phyloP scores from a whole-genome alignment of 2,329 filamentous ascomycete genomes.

The Bipolaris gigantea region DNA sequence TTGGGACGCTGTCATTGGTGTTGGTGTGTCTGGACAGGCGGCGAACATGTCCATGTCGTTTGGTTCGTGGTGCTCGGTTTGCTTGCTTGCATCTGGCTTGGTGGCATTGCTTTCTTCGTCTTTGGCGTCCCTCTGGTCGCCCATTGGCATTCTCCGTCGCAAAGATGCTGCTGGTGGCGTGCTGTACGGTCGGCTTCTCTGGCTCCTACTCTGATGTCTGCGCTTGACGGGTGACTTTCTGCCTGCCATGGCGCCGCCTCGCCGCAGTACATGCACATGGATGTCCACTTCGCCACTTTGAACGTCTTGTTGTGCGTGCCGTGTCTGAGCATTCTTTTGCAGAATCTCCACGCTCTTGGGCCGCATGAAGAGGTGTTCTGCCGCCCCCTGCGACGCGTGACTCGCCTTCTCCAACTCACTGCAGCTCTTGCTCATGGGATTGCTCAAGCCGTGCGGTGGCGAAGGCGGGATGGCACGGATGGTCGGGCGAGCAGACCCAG shows the following conservation, averaged over 20 bases:
- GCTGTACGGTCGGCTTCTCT: constrained; percentile 6
- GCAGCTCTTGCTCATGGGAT: constrained; percentile 7
- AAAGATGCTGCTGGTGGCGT: not conserved
- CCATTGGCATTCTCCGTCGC: not conserved
- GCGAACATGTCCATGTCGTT: not conserved
- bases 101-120: not conserved
- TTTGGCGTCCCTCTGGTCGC: not conserved
- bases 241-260: not conserved
- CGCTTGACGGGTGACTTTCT: constrained; percentile 10
- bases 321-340: not conserved
- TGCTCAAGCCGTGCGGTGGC: constrained; percentile 19
- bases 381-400: too few relatives aligned
- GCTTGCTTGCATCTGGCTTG: not conserved
- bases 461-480: constrained; percentile 36
- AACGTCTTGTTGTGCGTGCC: not conserved
- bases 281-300: not conserved
- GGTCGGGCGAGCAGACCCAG: constrained; percentile 27
- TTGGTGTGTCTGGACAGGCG: constrained; percentile 25
- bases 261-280: constrained; percentile 2
- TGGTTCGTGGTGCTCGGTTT: not conserved
- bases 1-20: constrained; percentile 23
- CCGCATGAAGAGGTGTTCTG: not conserved
- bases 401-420: constrained; percentile 4
- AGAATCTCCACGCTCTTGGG: not conserved
- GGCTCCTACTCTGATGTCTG: not conserved